Conservation (phyloP, 768 basidiomycete genomes). For the Plicaturopsis crispa region DNA sequence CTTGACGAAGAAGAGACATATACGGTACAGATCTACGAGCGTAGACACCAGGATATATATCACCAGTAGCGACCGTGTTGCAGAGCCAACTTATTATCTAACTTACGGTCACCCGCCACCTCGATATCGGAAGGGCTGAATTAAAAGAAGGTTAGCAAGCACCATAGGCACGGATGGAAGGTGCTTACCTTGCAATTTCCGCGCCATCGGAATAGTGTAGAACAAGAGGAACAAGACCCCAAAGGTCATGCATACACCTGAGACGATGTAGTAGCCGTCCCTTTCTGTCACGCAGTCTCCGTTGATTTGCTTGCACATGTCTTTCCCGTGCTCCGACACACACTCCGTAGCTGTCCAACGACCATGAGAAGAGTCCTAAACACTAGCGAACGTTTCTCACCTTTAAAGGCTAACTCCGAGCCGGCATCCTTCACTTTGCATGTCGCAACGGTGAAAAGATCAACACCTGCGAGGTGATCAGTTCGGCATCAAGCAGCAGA, state of each 20-base stretch:
- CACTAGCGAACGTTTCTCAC: constrained; percentile 22
- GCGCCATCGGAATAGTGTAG: constrained; percentile 81
- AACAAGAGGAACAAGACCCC: constrained; percentile 68
- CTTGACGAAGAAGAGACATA: no score
- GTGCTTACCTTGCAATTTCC: constrained; percentile 73
- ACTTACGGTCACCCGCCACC: constrained; percentile 58
- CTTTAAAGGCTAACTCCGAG: constrained; percentile 43
- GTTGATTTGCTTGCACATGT: constrained; percentile 60
- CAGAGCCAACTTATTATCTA: no score
- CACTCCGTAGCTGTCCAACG: constrained; percentile 65
- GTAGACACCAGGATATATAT: no score
- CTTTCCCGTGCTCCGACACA: constrained; percentile 87
- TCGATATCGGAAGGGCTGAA: constrained; percentile 60
- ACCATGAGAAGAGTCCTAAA: constrained; percentile 7
- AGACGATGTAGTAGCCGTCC: constrained; percentile 91
- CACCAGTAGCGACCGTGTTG: no score
- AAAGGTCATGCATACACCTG: constrained; percentile 66
- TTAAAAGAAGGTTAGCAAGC: constrained; percentile 7
- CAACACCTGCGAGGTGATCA: constrained; percentile 52
- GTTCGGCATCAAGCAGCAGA: neutral
- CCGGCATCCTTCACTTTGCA: constrained; percentile 65
- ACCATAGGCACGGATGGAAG: constrained; percentile 1
- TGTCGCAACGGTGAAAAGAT: constrained; percentile 77
- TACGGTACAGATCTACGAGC: no score
- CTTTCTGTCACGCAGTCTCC: constrained; percentile 78